A percentile compares a stretch with the other conserved stretches of the same genome.
Conservation (phyloP, 139 green algal species). For the Volvox reticuliferus region DNA sequence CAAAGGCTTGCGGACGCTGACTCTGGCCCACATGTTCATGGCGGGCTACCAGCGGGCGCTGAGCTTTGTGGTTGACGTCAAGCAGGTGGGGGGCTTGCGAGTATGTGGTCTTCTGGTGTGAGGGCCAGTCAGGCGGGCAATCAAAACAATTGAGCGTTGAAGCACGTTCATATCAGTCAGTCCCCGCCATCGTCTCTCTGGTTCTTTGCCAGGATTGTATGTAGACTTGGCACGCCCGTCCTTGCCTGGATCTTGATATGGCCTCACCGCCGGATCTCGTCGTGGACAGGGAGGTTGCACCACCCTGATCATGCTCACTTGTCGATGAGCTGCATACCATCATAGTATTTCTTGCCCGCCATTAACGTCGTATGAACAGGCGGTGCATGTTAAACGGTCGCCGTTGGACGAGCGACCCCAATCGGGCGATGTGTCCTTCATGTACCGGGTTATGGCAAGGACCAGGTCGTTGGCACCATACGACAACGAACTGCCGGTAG, state of each 20-base stretch:
- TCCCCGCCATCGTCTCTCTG: too few relatives aligned
- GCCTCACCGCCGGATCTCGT: too few relatives aligned
- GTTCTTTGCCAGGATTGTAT: neutral
- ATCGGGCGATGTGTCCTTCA: conserved; percentile 6
- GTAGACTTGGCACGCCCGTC: neutral
- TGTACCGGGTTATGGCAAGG: neutral
- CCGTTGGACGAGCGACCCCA: neutral
- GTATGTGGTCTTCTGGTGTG: too few relatives aligned
- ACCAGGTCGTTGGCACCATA: neutral
- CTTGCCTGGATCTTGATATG: too few relatives aligned
- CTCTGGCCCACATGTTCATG: conserved; percentile 32
- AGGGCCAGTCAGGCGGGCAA: too few relatives aligned
- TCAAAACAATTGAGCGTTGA: too few relatives aligned
- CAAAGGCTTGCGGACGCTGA: conserved; percentile 28
- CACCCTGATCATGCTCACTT: too few relatives aligned
- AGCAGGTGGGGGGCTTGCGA: too few relatives aligned
- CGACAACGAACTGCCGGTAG: neutral
- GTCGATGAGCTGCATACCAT: too few relatives aligned
- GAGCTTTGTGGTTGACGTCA: conserved; percentile 24
- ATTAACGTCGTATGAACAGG: neutral
- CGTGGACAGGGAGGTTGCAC: too few relatives aligned
- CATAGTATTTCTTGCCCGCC: too few relatives aligned
- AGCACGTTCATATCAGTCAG: too few relatives aligned
- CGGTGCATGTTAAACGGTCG: neutral
- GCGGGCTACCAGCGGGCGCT: neutral